Evolutionary conservation across 345 rosid species (phyloP), one percentile per base, ranked within the genome.

Genomic region (Linum lewisii): DNA sequence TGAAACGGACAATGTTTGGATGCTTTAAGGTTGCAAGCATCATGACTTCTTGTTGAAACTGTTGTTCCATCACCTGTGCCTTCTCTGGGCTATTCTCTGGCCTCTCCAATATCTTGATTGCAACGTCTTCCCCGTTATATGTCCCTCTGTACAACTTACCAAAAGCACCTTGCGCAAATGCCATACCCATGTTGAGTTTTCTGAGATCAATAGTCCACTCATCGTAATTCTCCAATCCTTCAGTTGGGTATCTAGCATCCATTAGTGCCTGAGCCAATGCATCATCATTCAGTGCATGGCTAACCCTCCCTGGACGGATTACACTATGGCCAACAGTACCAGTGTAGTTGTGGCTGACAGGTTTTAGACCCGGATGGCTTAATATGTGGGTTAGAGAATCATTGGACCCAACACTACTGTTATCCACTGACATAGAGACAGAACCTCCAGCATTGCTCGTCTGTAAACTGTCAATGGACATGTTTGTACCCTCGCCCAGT

Each of bases 101-200:
- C 62, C 74, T 70, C 69, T 70, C 74, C 51, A 70, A 37, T 8
- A 70, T 64, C 56, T 70, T 70, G 23, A 70, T 70, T 10, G 74
- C 74, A 37, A 70, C 74, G 20, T 70, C 66, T 62, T 70, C 74
- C n/a, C 74, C 74, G 37, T 64, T 70, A 36, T 70, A 70, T 7
- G 69, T 64, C 8, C 74, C 74, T 67, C 78, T 67, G 34, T 83
- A 83, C 21, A 83, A 66, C 69, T 81, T 83, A 36, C 89, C 89
- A 75, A 81, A 83, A 38, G 89, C 85, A 24, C 85, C 89, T 75
- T 83, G 85, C 3, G 89, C 89, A 79, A 83, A 83, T 62, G 89
- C 81, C 18, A 79, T 71, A n/a, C 89, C 89, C 82, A 81, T 83
- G 50, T 69, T 76, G 54, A 83, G 89, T 51, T 73, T 83, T 64